A percentile compares a stretch with the other conserved stretches of the same genome.
These are phyloP conservation scores for Annona cherimola DNA, from an alignment of 164 flowering plant genomes.

Conservation along the genomic window DNA sequence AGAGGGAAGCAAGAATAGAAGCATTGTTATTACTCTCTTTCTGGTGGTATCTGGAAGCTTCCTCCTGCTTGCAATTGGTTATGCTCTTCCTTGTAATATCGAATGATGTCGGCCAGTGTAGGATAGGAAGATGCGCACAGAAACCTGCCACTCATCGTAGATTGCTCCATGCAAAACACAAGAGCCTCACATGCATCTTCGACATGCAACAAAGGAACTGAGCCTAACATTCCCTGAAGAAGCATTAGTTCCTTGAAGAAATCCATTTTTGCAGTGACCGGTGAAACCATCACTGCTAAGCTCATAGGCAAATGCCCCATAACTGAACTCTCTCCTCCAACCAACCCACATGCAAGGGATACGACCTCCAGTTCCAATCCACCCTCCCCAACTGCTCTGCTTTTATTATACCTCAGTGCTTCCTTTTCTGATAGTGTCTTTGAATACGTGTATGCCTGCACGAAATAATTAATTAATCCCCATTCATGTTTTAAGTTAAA, in stretches of 20 bases:
- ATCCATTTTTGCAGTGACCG: neutral
- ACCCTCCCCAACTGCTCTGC: neutral
- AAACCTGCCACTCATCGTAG: slow-evolving; percentile 32
- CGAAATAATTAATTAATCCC: neutral
- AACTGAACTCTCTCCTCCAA: slow-evolving; percentile 12
- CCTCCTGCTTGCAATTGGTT: slow-evolving; percentile 8
- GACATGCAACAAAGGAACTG: slow-evolving; percentile 25
- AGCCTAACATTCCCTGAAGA: slow-evolving; percentile 17
- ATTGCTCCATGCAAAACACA: slow-evolving; percentile 31
- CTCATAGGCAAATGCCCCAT: slow-evolving; percentile 2
- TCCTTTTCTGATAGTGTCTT: slow-evolving; percentile 16
- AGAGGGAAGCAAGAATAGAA: too few species aligned
- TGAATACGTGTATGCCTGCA: slow-evolving; percentile 9
- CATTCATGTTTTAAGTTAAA: too few species aligned
- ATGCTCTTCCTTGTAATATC: slow-evolving; percentile 6
- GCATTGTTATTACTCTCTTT: slow-evolving; percentile 7
- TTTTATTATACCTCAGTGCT: neutral
- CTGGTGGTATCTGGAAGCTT: slow-evolving; percentile 7
- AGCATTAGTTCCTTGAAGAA: neutral
- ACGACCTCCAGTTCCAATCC: slow-evolving; percentile 10
- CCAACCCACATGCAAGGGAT: slow-evolving; percentile 6
- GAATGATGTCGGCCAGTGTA: slow-evolving; percentile 13
- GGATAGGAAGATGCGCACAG: slow-evolving; percentile 14
- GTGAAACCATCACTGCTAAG: slow-evolving; percentile 5
- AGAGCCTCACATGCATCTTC: slow-evolving; percentile 39